Percentiles rank a stretch among this genome's conserved stretches.
Conservation (phyloP, 768 basidiomycete genomes). For the Nidularia pulvinata region DNA sequence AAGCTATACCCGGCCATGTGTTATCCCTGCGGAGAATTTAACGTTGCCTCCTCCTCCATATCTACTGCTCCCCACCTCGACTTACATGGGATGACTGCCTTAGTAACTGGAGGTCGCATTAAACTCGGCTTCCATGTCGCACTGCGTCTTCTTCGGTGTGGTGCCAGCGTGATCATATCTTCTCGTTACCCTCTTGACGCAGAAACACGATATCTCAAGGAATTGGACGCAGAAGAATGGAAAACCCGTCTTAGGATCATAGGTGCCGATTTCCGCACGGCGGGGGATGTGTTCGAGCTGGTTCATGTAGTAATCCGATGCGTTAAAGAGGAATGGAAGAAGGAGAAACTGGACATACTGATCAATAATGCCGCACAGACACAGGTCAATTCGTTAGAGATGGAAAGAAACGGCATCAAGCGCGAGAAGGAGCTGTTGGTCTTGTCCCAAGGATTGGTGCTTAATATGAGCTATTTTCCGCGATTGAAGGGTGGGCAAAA, state of each 20-base stretch:
- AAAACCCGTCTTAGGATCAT: background rate
- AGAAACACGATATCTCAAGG: constrained; percentile 20
- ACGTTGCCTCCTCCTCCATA: constrained; percentile 19
- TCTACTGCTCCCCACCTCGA: constrained; percentile 21
- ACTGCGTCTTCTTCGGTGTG: constrained; percentile 26
- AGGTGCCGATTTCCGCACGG: background rate
- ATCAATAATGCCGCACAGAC: constrained; percentile 36
- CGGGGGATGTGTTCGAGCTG: background rate
- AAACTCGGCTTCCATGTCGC: constrained; percentile 28
- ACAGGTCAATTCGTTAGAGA: constrained; percentile 21
- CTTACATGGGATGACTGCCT: constrained; percentile 18
- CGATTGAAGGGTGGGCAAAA: no score
- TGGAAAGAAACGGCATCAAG: constrained; percentile 19
- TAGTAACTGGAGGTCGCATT: constrained; percentile 31
- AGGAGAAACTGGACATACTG: constrained; percentile 21
- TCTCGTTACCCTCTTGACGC: constrained; percentile 30
- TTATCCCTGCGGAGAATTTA: constrained; percentile 25
- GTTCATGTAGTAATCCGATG: background rate
- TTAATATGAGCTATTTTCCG: no score
- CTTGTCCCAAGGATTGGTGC: no score
- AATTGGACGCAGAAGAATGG: constrained; percentile 5
- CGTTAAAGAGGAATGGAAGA: background rate
- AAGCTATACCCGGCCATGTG: constrained; percentile 19
- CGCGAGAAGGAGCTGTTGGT: constrained; percentile 10
- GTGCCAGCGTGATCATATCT: constrained; percentile 22